Conservation (phyloP, 306 rosid genomes). For the Acacia crassicarpa region DNA sequence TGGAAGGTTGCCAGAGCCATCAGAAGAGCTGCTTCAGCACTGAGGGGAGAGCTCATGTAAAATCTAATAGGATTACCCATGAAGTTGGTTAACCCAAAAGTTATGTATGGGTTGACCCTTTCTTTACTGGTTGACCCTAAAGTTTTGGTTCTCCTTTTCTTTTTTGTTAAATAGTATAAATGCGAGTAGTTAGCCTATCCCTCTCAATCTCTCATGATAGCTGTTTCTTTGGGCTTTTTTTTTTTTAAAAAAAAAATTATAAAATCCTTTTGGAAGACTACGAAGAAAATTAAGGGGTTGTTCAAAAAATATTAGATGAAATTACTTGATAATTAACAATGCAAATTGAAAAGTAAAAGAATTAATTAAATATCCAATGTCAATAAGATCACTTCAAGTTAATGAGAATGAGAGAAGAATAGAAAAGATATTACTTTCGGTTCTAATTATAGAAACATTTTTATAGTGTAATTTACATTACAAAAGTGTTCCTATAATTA, state of each 20-base stretch:
- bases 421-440: too few relatives aligned
- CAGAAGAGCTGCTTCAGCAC: conserved; percentile 68
- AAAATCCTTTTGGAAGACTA: background rate
- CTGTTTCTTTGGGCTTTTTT: background rate
- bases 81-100: background rate
- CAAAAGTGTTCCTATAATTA: too few relatives aligned
- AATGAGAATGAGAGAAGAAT: background rate
- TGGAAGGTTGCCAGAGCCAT: conserved; percentile 94
- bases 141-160: background rate
- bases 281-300: background rate
- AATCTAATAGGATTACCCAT: conserved; percentile 5
- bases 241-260: too few relatives aligned
- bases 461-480: too few relatives aligned
- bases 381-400: background rate
- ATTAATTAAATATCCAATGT: background rate
- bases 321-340: background rate
- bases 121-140: conserved; percentile 8
- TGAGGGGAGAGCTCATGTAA: conserved; percentile 70
- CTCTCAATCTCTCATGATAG: background rate
- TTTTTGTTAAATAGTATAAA: background rate
- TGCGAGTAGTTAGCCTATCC: conserved; percentile 14
- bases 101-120: conserved; percentile 14
- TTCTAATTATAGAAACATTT: too few relatives aligned
- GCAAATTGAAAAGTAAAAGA: background rate
- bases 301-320: background rate